Evolutionary conservation across 805 yeast genomes (phyloP).

Genomic region (Metschnikowia aberdeeniae): DNA sequence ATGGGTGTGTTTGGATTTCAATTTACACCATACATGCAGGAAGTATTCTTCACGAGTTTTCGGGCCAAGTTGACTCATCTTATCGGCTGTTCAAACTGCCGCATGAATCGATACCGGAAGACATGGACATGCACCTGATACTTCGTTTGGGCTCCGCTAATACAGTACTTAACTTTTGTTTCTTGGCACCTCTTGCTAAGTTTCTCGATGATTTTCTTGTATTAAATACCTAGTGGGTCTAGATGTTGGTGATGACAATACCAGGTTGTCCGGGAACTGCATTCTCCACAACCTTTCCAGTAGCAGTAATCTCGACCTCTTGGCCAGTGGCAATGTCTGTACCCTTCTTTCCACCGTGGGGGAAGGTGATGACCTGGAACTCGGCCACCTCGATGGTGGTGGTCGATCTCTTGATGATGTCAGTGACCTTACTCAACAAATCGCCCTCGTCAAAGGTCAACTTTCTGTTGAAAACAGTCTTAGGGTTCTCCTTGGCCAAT

Average conservation of each 20-base stretch:
- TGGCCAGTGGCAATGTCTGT: slow-evolving; percentile 64
- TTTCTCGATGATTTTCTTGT: too few species aligned
- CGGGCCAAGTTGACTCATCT: too few species aligned
- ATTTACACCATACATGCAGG: too few species aligned
- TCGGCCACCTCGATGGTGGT: slow-evolving; percentile 50
- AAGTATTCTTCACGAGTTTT: too few species aligned
- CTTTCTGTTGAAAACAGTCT: slow-evolving; percentile 84
- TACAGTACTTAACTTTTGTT: too few species aligned
- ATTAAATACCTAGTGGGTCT: too few species aligned
- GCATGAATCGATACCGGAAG: too few species aligned
- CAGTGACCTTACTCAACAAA: slow-evolving; percentile 52
- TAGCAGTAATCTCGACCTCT: slow-evolving; percentile 58
- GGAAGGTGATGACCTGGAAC: slow-evolving; percentile 58
- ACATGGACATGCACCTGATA: too few species aligned
- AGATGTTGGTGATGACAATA: slow-evolving; percentile 63
- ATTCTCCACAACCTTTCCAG: slow-evolving; percentile 67
- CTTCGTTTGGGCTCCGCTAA: too few species aligned
- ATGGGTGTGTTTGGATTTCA: too few species aligned
- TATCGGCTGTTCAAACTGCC: too few species aligned
- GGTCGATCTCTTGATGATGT: slow-evolving; percentile 60
- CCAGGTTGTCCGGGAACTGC: slow-evolving; percentile 96
- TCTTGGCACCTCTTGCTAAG: too few species aligned
- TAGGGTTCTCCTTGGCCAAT: slow-evolving; percentile 64
- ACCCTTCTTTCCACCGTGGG: slow-evolving; percentile 62
- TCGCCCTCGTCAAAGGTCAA: slow-evolving; percentile 76